Base-by-base conservation (phyloP, 352 stramenopile species). In the Phytophthora pini region DNA sequence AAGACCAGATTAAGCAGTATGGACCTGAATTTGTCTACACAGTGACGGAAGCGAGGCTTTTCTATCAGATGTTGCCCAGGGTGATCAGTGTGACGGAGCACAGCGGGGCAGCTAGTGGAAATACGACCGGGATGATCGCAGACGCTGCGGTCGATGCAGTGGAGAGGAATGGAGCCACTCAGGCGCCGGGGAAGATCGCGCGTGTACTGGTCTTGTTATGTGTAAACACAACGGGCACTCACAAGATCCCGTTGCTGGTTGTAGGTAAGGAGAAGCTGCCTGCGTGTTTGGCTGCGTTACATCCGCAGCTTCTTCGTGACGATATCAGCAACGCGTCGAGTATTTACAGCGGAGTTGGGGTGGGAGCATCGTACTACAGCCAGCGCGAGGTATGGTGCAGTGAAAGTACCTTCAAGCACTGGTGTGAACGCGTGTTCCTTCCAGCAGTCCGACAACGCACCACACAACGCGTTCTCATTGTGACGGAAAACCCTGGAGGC, bases 301-400 rank as follows among this genome's bases (percentile, higher is more conserved):
- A 68, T 32, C 65, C 50, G 51, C 48, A 54, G 40, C 39, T 60
- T 24, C 45, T 66, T 17, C 65, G 54, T 27, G 29, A 36, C 4
- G 47, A 38, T 38, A 54, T 29, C 11, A 32, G 22, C 41, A 47
- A 39, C 24, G 48, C 8, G 17, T 45, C 7, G 13, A 50, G 6
- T 31, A 47, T 59, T 12, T 48, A 57, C 34, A 56, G 20, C 4
- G 63, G 22, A 3, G 41, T 65, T 11, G 65, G 52, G 1, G 22
- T 64, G 46, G 58, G 62, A 9, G 53, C 58, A 5, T 60, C 72
- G 38, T 85, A 85, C 47, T 61, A 61, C 34, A 77, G 72, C 24
- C 77, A 87, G 22, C 62, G 76, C 36, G 77, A 89, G 50, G 70
- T 86, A 15, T 87, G 80, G 80, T 85, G 77, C 44, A 75, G 82